phyloP scores from a whole-genome alignment of 352 stramenopile genomes.

The Phytophthora vignae region DNA sequence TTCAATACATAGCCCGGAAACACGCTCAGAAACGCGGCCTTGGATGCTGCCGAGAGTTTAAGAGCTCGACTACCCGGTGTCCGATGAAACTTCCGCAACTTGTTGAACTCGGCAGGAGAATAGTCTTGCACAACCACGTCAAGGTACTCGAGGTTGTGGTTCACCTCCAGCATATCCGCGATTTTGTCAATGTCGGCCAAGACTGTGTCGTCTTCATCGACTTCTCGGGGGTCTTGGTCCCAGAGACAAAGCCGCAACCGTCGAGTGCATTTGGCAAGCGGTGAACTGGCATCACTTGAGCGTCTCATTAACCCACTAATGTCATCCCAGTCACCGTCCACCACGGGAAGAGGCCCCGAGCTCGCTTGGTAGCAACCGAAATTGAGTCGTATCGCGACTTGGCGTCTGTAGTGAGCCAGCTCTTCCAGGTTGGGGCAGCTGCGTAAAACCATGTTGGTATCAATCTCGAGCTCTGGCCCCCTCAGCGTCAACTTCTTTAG shows the following conservation, averaged over 20 bases:
- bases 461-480: neutral
- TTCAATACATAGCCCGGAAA: neutral
- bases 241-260: neutral
- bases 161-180: neutral
- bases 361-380: neutral
- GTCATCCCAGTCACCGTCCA: neutral
- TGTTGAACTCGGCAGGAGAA: neutral
- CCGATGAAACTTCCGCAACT: neutral
- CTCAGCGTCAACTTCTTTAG: neutral
- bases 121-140: neutral
- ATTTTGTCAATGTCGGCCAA: neutral
- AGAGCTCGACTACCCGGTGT: neutral
- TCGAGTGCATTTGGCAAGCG: neutral
- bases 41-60: neutral
- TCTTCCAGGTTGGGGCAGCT: neutral
- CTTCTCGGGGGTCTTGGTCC: neutral
- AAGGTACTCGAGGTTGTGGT: neutral
- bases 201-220: neutral
- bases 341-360: neutral
- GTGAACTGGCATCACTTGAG: neutral
- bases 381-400: neutral
- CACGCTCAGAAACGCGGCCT: neutral
- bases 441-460: neutral
- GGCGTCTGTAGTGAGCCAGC: neutral
- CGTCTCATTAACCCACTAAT: neutral